Evolutionary conservation across 1,139 yeast genomes (phyloP).

Genomic region (Debaryomyces fabryi): DNA sequence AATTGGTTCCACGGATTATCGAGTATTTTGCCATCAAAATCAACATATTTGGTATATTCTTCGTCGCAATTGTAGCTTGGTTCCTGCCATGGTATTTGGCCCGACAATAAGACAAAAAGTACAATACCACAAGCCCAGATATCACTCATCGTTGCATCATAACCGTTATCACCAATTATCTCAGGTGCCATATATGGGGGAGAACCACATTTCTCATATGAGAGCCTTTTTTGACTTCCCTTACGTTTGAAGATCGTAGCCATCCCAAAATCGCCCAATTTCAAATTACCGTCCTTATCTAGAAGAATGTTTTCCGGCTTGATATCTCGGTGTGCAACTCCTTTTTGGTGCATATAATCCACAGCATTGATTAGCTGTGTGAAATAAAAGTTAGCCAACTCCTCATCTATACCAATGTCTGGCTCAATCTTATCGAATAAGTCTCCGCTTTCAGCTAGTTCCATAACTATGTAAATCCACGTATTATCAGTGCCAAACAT

Average conservation of each 20-base stretch:
- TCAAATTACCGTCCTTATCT: slow-evolving; percentile 79
- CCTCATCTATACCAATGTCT: slow-evolving; percentile 66
- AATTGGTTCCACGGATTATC: slow-evolving; percentile 55
- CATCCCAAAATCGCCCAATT: slow-evolving; percentile 87
- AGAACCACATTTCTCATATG: slow-evolving; percentile 81
- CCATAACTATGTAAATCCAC: slow-evolving; percentile 67
- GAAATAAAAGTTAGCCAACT: slow-evolving; percentile 69
- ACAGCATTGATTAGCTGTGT: slow-evolving; percentile 69
- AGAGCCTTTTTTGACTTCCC: slow-evolving; percentile 40
- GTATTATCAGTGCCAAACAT: slow-evolving; percentile 53
- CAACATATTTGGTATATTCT: slow-evolving; percentile 45
- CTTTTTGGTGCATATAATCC: slow-evolving; percentile 76
- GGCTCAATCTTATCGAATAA: slow-evolving; percentile 75
- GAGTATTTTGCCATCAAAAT: slow-evolving; percentile 45
- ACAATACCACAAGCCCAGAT: slow-evolving; percentile 81
- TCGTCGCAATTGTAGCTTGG: slow-evolving; percentile 49
- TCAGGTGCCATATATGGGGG: slow-evolving; percentile 95
- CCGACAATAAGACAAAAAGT: slow-evolving; percentile 58
- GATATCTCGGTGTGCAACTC: slow-evolving; percentile 84
- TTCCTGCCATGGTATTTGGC: slow-evolving; percentile 69
- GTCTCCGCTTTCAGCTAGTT: slow-evolving; percentile 71
- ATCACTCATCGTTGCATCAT: slow-evolving; percentile 61
- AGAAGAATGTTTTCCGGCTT: slow-evolving; percentile 85
- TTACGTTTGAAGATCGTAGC: slow-evolving; percentile 80
- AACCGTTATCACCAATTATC: slow-evolving; percentile 78